A percentile compares a stretch with the other conserved stretches of the same genome.
These are phyloP conservation scores for Diaporthe longicolla DNA, from an alignment of 2,329 filamentous ascomycete genomes.

Conservation along the genomic window DNA sequence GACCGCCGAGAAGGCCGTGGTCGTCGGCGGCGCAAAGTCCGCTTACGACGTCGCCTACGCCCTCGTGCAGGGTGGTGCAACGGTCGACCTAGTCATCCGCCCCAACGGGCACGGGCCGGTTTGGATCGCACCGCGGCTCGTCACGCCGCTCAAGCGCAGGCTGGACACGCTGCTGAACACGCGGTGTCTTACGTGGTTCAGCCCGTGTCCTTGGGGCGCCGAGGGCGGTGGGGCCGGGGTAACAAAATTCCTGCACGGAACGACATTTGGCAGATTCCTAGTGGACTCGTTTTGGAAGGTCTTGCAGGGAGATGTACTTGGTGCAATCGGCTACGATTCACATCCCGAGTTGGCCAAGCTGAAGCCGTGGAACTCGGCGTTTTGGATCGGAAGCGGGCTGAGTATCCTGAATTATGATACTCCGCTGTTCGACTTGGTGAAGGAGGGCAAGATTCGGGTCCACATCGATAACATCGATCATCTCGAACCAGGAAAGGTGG, in stretches of 20 bases:
- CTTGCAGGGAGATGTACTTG: conserved; percentile 61
- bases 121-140: conserved; percentile 68
- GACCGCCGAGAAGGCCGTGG: conserved; percentile 54
- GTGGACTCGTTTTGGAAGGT: conserved; percentile 65
- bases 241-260: conserved; percentile 65
- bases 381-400: conserved; percentile 65
- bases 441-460: conserved; percentile 61
- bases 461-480: conserved; percentile 62
- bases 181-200: conserved; percentile 75
- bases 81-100: conserved; percentile 68
- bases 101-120: conserved; percentile 65
- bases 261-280: conserved; percentile 61
- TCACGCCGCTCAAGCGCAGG: conserved; percentile 72
- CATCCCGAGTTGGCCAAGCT: conserved; percentile 57
- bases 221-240: conserved; percentile 66
- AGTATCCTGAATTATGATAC: conserved; percentile 68
- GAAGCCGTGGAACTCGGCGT: conserved; percentile 57
- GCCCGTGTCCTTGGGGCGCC: conserved; percentile 74
- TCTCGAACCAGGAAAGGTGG: conserved; percentile 56
- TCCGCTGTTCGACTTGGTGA: conserved; percentile 65
- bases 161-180: conserved; percentile 68
- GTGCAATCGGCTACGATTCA: conserved; percentile 60
- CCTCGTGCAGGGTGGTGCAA: conserved; percentile 61
- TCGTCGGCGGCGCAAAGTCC: conserved; percentile 71
- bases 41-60: conserved; percentile 71